Evolutionary conservation across 2,329 filamentous ascomycete species (phyloP).

Genomic region (Orbilia quercus): DNA sequence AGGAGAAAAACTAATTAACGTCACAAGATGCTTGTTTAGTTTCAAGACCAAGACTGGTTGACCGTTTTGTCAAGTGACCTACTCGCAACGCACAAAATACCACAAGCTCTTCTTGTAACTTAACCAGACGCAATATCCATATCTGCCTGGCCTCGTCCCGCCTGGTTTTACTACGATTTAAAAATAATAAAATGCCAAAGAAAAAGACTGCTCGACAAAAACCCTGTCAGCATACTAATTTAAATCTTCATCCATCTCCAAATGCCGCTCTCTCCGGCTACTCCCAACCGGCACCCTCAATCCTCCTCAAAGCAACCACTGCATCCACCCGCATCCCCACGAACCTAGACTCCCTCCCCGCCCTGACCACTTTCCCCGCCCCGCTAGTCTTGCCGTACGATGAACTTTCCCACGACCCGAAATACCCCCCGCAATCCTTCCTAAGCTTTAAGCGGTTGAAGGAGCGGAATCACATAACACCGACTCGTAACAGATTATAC

Average conservation of each 20-base stretch:
- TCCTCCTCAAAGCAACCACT: conserved; percentile 25
- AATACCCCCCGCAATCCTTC: conserved; percentile 68
- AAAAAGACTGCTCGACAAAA: neutral
- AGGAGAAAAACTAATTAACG: too few species aligned
- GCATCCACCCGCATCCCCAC: conserved; percentile 1
- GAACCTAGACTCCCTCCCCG: neutral
- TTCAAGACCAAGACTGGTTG: too few species aligned
- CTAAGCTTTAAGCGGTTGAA: conserved; percentile 66
- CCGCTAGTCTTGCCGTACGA: conserved; percentile 72
- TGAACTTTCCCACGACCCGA: conserved; percentile 69
- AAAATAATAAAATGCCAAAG: conserved; percentile 14
- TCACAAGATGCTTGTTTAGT: too few species aligned
- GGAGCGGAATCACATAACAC: conserved; percentile 67
- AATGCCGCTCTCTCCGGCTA: conserved; percentile 26
- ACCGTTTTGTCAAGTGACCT: too few species aligned
- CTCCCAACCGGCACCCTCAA: conserved; percentile 6
- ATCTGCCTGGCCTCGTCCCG: too few species aligned
- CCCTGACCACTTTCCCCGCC: conserved; percentile 67
- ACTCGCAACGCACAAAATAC: conserved; percentile 2
- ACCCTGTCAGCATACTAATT: conserved; percentile 11
- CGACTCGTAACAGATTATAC: conserved; percentile 68
- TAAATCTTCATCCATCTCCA: conserved; percentile 20
- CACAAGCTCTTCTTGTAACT: neutral
- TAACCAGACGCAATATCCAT: too few species aligned
- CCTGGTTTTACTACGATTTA: too few species aligned